Evolutionary conservation across 202 grass and related monocot species (phyloP).

Genomic region (Musa balbisiana): DNA sequence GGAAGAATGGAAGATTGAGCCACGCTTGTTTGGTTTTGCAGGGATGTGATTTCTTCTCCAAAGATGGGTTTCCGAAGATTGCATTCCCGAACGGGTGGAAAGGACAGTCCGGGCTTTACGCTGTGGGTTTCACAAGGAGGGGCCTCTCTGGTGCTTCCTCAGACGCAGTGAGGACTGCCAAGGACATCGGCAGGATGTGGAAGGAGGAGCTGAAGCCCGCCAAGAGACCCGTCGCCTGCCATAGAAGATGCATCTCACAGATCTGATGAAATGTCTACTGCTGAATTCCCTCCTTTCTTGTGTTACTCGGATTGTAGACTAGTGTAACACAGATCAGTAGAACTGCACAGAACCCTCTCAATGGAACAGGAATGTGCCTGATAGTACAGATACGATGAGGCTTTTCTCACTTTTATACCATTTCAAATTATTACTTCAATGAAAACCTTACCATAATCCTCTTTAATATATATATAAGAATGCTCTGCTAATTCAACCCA

Average conservation of each 20-base stretch:
- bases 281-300: background rate
- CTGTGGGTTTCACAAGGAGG: constrained; percentile 8
- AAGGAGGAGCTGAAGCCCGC: background rate
- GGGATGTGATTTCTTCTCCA: constrained; percentile 4
- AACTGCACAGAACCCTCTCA: background rate
- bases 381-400: background rate
- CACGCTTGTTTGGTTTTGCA: background rate
- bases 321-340: background rate
- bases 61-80: background rate
- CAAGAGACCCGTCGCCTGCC: background rate
- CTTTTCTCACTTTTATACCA: background rate
- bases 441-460: background rate
- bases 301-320: background rate
- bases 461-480: background rate
- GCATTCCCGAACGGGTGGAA: constrained; percentile 1
- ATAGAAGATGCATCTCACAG: background rate
- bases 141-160: constrained; percentile 1
- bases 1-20: background rate
- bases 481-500: no score
- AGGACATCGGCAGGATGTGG: constrained; percentile 2
- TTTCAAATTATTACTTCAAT: background rate
- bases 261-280: background rate
- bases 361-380: background rate
- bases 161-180: background rate
- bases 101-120: background rate